Percentiles rank a stretch among this genome's conserved stretches.
These are phyloP conservation scores for Cyberlindnera americana DNA, from an alignment of 805 yeast genomes.

Conservation along the genomic window DNA sequence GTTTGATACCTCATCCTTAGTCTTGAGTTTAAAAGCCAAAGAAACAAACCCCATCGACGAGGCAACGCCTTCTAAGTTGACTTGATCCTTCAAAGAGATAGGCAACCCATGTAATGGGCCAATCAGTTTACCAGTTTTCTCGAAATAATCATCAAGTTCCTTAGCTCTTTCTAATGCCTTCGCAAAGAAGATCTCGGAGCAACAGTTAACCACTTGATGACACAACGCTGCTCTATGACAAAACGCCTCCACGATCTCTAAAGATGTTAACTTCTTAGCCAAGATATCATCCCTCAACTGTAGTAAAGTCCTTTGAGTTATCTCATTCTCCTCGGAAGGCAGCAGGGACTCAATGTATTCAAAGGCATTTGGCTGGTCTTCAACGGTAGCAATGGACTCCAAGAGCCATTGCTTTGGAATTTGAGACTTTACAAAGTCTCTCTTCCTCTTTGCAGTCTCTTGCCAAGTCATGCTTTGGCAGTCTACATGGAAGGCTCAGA, in stretches of 20 bases:
- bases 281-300: conserved; percentile 8
- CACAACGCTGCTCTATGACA: conserved; percentile 56
- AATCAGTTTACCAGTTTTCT: conserved; percentile 42
- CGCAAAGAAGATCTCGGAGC: conserved; percentile 41
- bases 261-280: conserved; percentile 9
- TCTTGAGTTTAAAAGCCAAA: conserved; percentile 50
- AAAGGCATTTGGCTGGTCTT: conserved; percentile 17
- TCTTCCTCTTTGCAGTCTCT: conserved; percentile 19
- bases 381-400: conserved; percentile 15
- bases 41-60: conserved; percentile 46
- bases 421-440: conserved; percentile 13
- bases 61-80: conserved; percentile 42
- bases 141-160: conserved; percentile 46
- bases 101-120: conserved; percentile 74
- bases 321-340: conserved; percentile 37
- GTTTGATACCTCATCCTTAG: conserved; percentile 40
- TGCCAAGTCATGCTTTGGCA: conserved; percentile 22
- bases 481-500: too few relatives aligned
- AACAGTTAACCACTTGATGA: conserved; percentile 44
- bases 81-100: conserved; percentile 49
- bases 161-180: conserved; percentile 54
- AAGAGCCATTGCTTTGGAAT: conserved; percentile 27
- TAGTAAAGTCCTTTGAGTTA: conserved; percentile 16
- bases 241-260: conserved; percentile 32
- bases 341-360: conserved; percentile 35